These are phyloP conservation scores for Phytophthora chlamydospora DNA, from an alignment of 352 stramenopile species.

Conservation along the genomic window DNA sequence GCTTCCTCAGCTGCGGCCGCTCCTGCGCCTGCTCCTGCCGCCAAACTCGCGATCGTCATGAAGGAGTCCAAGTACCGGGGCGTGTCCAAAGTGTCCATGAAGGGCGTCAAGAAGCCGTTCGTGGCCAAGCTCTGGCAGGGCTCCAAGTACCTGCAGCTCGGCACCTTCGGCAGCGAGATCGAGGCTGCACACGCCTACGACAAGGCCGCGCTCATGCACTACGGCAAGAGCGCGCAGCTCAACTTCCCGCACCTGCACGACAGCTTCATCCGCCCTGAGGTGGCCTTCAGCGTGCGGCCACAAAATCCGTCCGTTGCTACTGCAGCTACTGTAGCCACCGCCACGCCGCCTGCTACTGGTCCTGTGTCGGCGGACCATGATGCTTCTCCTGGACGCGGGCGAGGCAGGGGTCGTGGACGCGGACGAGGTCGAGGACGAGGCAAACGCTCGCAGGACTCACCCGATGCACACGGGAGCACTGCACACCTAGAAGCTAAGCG, in stretches of 20 bases:
- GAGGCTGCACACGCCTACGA: constrained; percentile 85
- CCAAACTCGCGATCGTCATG: constrained; percentile 44
- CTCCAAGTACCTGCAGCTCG: constrained; percentile 69
- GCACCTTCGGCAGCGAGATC: constrained; percentile 79
- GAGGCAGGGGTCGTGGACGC: constrained; percentile 47
- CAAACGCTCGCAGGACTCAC: constrained; percentile 57
- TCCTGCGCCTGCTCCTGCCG: neutral
- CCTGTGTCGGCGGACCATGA: constrained; percentile 12
- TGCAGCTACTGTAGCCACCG: neutral
- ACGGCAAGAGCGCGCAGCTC: constrained; percentile 68
- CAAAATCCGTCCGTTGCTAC: constrained; percentile 14
- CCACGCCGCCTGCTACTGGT: constrained; percentile 3
- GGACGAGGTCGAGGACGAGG: constrained; percentile 61
- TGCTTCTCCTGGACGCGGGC: constrained; percentile 32
- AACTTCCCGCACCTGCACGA: constrained; percentile 85
- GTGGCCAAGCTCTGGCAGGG: constrained; percentile 75
- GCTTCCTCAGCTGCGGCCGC: neutral
- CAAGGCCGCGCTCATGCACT: constrained; percentile 72
- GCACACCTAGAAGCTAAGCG: constrained; percentile 34
- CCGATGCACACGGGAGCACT: constrained; percentile 22
- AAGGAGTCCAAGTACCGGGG: constrained; percentile 82
- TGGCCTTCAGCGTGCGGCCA: constrained; percentile 32
- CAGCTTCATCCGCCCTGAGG: constrained; percentile 57
- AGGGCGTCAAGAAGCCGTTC: constrained; percentile 84
- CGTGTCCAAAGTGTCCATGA: constrained; percentile 81